phyloP scores from a whole-genome alignment of 1,284 basidiomycete species.

The Golubevia sp. region DNA sequence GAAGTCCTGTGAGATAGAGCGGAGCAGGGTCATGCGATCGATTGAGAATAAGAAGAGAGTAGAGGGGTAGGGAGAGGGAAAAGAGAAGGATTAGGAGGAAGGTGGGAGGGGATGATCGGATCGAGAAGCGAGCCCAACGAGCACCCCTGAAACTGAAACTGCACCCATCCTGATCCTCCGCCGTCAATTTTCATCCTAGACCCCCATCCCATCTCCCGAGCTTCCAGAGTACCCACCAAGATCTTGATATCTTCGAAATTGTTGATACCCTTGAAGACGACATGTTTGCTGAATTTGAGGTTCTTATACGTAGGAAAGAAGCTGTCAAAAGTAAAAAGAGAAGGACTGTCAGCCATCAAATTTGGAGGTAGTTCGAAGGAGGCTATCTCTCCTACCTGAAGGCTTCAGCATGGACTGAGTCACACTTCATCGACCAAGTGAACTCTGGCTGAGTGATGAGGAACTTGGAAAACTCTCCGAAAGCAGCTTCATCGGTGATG shows the following conservation, averaged over 20 bases:
- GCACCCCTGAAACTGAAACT: too few species aligned
- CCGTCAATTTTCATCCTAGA: too few species aligned
- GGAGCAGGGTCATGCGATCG: not conserved
- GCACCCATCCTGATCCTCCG: too few species aligned
- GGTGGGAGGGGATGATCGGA: too few species aligned
- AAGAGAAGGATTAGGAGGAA: too few species aligned
- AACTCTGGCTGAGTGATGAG: constrained; percentile 74
- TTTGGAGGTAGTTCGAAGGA: constrained; percentile 69
- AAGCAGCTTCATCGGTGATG: constrained; percentile 53
- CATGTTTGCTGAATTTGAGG: constrained; percentile 37
- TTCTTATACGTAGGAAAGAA: constrained; percentile 50
- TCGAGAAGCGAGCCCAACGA: too few species aligned
- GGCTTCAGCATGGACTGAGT: constrained; percentile 71
- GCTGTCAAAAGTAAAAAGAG: not conserved
- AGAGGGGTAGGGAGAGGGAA: too few species aligned
- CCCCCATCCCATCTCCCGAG: too few species aligned
- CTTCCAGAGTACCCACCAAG: constrained; percentile 41
- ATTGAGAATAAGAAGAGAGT: not conserved
- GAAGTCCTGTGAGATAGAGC: constrained; percentile 68
- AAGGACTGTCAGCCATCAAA: constrained; percentile 67
- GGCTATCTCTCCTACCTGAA: too few species aligned
- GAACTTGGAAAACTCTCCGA: constrained; percentile 57
- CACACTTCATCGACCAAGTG: constrained; percentile 72
- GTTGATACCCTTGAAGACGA: constrained; percentile 68
- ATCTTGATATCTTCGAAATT: constrained; percentile 71